These are phyloP conservation scores for Papiliotrema laurentii DNA, from an alignment of 1,284 basidiomycete genomes.

Conservation along the genomic window DNA sequence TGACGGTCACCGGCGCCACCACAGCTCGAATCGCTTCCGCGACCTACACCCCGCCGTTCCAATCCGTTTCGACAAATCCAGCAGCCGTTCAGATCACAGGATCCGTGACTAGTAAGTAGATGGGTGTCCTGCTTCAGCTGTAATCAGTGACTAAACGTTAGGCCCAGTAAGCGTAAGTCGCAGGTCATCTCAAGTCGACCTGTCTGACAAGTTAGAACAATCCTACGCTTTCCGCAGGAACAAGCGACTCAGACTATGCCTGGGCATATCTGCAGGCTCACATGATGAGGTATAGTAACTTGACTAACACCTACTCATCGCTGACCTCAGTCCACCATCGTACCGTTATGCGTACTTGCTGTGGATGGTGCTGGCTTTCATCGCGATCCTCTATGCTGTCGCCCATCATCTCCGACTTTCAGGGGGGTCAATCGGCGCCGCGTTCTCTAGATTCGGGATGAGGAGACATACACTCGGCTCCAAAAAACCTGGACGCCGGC, in stretches of 20 bases:
- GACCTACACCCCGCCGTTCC: conserved; percentile 32
- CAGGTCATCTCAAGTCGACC: neutral
- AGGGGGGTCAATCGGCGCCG: conserved; percentile 33
- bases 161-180: conserved; percentile 3
- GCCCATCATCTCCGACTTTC: conserved; percentile 41
- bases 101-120: conserved; percentile 25
- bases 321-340: conserved; percentile 27
- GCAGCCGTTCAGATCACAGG: conserved; percentile 26
- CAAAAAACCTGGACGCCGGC: conserved; percentile 41
- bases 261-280: conserved; percentile 39
- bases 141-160: neutral
- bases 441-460: conserved; percentile 39
- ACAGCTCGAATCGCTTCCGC: conserved; percentile 24
- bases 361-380: conserved; percentile 35
- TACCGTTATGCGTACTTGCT: conserved; percentile 45
- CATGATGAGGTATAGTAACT: conserved; percentile 38
- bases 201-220: conserved; percentile 14
- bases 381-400: conserved; percentile 33
- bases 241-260: conserved; percentile 33
- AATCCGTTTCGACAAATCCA: conserved; percentile 31
- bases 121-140: neutral
- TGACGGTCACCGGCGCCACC: conserved; percentile 31
- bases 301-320: neutral
- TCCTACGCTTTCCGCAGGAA: conserved; percentile 30
- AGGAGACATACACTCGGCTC: conserved; percentile 21